Conservation (phyloP, 2,329 filamentous ascomycete species). For the Epichloe bromicola region DNA sequence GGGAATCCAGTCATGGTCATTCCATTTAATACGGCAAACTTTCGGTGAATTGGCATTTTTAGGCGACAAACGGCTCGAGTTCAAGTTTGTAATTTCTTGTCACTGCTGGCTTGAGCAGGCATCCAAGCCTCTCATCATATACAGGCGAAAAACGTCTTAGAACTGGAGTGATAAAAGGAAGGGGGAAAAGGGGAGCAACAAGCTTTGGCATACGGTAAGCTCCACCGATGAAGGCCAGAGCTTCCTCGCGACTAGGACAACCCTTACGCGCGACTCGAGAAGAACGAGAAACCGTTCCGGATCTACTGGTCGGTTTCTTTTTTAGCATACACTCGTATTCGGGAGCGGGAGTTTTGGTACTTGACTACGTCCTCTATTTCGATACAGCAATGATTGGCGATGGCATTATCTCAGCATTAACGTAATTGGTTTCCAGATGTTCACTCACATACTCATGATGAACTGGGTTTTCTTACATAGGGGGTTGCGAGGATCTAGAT, state of each 20-base stretch:
- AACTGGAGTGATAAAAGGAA: neutral
- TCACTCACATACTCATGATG: neutral
- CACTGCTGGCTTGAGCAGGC: no score
- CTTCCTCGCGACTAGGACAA: no score
- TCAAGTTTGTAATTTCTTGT: neutral
- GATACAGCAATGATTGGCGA: neutral
- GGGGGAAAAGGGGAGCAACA: neutral
- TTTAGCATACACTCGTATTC: neutral
- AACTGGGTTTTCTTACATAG: neutral
- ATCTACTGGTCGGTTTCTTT: neutral
- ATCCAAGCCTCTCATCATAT: neutral
- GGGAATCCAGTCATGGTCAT: conserved; percentile 23
- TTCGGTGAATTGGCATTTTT: neutral
- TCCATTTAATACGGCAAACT: conserved; percentile 32
- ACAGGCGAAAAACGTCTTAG: neutral
- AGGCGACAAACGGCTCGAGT: neutral
- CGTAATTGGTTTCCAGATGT: neutral
- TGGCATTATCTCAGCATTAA: conserved; percentile 2
- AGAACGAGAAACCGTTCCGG: neutral
- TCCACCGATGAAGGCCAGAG: neutral
- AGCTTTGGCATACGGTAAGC: neutral
- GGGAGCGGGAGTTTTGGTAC: neutral
- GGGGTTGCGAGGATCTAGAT: neutral
- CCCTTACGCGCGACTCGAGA: no score
- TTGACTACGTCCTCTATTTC: neutral